Base-by-base conservation (phyloP, 208 protist species). In the Crithidia expoeki region DNA sequence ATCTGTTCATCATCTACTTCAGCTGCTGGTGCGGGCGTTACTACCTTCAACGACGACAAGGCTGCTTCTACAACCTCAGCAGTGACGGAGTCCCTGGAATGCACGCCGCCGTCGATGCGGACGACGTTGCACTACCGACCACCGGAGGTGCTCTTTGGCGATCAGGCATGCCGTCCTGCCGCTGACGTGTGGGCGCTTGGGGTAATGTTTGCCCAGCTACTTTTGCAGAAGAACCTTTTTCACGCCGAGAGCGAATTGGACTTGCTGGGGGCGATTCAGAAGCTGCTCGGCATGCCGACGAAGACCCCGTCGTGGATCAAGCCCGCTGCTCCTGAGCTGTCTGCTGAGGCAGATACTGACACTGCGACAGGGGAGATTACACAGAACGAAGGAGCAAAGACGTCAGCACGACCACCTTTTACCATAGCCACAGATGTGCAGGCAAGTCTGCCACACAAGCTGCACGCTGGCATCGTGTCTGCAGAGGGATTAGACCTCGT, bases 81-180 rank as follows among this genome's bases (percentile, higher is more conserved):
- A 2, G 28, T 19, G 46, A 25, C 4, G 16, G 66, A 55, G 34
- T 50, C 38, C 4, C 25, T 72, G 9, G 57, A 47, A 36, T 89
- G 88, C 76, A 94, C 93, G 19, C 90, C 90, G 9, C 65, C 79
- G 12, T 83, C 88, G 40, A 72, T 88, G 44, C 87, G 90, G 34
- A 95, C 91, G 17, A 97, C 94, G n/a, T 72, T 94, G 38, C 81
- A 93, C 62, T 97, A 96, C 74, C 86, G 87, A 27, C 58, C 94
- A 0, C 91, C 92, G 4, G 91, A 97, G 76, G 76, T 73, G 38
- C 74, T 97, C 1, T 71, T 96, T 23, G 94, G 94, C 16, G 74
- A 79, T 36, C 74, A 71, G n/a, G 23, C 17, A 1, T 92, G 90
- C 71, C 80, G 74, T 32, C 74, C 88, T 5, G 78, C 80, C 16